Base-by-base conservation (phyloP, 768 basidiomycete genomes). In the Suillus decipiens region DNA sequence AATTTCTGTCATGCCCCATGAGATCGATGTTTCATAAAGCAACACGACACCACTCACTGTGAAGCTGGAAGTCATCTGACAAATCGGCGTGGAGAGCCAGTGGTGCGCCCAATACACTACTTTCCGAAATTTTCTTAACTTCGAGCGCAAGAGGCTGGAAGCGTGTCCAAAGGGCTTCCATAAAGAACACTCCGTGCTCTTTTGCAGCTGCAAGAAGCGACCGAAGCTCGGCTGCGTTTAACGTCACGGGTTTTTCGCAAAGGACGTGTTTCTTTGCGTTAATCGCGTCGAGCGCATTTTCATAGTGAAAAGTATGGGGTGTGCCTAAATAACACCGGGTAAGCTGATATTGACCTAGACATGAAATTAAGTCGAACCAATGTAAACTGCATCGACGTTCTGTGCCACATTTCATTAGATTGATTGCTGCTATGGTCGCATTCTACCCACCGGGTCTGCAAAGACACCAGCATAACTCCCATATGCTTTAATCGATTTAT, bases 111-210 rank as follows among this genome's bases (percentile, higher is more conserved):
- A 93, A 78, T n/a, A 72, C 75, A 6, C 88, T 89, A 61, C 81
- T 80, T 57, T 89, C 85, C 1, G 84, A 80, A 53, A 91, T 75
- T 64, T 80, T 80, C 75, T 89, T 88, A 60, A 93, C 78, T 64
- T 89, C 90, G 19, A 79, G 70, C 11, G 81, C 78, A 63, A 91
- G 81, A 14, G 90, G 90, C 62, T 90, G 88, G 79, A 92, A 93
- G 41, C 90, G 82, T 41, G 93, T 93, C 92, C 93, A 94, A 75
- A 94, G 80, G 0, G 90, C 93, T 76, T 96, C 95, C 93, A 96
- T 95, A 69, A 96, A 85, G 80, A 96, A 96, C 1, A 94, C 82
- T 19, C 87, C 84, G 68, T 89, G 79, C 71, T 92, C 85, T 73
- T 89, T 90, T 2, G 95, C 93, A 22, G 92, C 82, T 11, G 77